phyloP scores from a whole-genome alignment of 129 eudicot genomes.

The Pseudognaphalium luteoalbum region DNA sequence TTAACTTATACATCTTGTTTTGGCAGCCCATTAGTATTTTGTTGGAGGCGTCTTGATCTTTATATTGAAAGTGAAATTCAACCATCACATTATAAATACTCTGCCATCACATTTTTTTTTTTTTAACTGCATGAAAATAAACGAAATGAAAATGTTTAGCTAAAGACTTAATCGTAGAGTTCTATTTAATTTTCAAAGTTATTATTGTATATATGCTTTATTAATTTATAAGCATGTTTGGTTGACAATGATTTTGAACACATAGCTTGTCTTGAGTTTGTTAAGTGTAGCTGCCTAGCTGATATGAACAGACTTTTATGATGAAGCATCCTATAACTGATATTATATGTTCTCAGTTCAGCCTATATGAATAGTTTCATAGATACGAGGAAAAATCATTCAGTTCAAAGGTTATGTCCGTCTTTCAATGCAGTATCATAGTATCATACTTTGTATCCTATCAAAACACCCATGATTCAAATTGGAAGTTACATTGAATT shows the following conservation, averaged over 20 bases:
- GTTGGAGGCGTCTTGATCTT: constrained; percentile 1
- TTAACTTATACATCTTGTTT: not conserved
- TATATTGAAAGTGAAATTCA: not conserved
- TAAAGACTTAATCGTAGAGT: not conserved
- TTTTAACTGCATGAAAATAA: not conserved
- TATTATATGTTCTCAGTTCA: not conserved
- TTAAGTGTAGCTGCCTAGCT: not conserved
- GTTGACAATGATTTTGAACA: not conserved
- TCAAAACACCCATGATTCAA: not conserved
- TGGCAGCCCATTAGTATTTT: constrained; percentile 10
- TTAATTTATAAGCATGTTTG: not conserved
- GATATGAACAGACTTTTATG: constrained; percentile 1
- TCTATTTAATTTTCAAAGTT: not conserved
- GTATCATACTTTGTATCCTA: not conserved
- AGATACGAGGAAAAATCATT: not conserved
- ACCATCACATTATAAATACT: not conserved
- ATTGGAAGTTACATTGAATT: constrained; percentile 3
- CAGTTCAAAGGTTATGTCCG: not conserved
- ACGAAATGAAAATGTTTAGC: not conserved
- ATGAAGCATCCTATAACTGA: constrained; percentile 15
- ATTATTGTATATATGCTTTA: not conserved
- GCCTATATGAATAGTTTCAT: not conserved
- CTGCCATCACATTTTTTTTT: not conserved
- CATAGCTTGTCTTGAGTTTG: not conserved
- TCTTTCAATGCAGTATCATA: not conserved